These are phyloP conservation scores for Fusarium anguioides DNA, from an alignment of 2,329 filamentous ascomycete genomes.

Conservation along the genomic window DNA sequence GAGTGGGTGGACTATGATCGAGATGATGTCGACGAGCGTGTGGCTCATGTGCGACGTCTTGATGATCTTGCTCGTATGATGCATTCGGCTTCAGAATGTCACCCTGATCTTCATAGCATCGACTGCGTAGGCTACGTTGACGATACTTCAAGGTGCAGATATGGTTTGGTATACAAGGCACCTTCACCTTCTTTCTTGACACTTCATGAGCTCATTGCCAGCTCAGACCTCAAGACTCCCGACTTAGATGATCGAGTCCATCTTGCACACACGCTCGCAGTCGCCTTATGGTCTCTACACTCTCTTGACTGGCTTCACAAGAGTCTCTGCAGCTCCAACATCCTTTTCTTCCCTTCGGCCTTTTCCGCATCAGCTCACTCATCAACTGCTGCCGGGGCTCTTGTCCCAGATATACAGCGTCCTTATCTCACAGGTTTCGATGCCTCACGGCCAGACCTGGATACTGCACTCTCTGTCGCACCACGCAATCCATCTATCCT, in stretches of 20 bases:
- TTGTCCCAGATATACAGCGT: constrained; percentile 54
- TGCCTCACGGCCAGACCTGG: constrained; percentile 63
- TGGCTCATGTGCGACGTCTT: constrained; percentile 57
- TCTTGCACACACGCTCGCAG: constrained; percentile 56
- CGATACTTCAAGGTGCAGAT: constrained; percentile 52
- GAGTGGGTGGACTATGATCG: constrained; percentile 60
- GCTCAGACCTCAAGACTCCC: constrained; percentile 55
- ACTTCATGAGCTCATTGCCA: constrained; percentile 54
- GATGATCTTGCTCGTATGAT: constrained; percentile 61
- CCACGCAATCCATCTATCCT: constrained; percentile 56
- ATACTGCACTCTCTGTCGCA: constrained; percentile 60
- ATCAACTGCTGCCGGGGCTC: constrained; percentile 50
- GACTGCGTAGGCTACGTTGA: constrained; percentile 61
- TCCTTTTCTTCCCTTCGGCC: constrained; percentile 63
- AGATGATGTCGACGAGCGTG: constrained; percentile 54
- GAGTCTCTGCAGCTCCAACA: constrained; percentile 63
- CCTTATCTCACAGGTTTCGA: constrained; percentile 66
- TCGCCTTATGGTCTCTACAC: constrained; percentile 62
- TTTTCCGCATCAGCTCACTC: constrained; percentile 50
- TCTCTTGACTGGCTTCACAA: constrained; percentile 68
- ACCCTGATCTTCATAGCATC: constrained; percentile 60
- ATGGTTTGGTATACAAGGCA: constrained; percentile 58
- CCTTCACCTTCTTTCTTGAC: constrained; percentile 52
- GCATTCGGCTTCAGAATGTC: constrained; percentile 56
- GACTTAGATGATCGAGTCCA: constrained; percentile 57